A percentile compares a stretch with the other conserved stretches of the same genome.
These are phyloP conservation scores for Pelargonium citronellum DNA, from an alignment of 441 rosid species.

Conservation along the genomic window DNA sequence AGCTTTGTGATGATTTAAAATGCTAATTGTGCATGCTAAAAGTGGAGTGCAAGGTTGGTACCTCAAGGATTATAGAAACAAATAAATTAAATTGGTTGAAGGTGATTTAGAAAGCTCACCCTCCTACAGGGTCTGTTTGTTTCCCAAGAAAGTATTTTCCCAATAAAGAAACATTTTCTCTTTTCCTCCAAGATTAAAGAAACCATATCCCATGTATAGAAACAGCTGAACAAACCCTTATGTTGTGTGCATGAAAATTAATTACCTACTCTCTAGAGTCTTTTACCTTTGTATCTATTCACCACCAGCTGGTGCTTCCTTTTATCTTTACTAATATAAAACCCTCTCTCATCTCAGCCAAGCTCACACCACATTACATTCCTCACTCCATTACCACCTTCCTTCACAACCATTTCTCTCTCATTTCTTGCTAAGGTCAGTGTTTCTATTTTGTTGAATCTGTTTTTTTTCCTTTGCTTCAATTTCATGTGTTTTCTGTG, in stretches of 20 bases:
- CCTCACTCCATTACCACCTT: not conserved
- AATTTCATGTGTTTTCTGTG: conserved; percentile 11
- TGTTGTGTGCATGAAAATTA: not conserved
- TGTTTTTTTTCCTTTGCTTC: conserved; percentile 15
- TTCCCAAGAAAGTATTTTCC: conserved; percentile 18
- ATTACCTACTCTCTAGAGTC: not conserved
- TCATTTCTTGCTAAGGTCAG: conserved; percentile 52
- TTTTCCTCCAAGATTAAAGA: conserved; percentile 4
- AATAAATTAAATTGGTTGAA: conserved; percentile 19
- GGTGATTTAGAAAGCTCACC: conserved; percentile 45
- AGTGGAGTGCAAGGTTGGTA: conserved; percentile 31
- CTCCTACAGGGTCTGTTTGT: conserved; percentile 14
- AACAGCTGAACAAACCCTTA: conserved; percentile 1
- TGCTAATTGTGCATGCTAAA: not conserved
- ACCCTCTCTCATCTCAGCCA: conserved; percentile 16
- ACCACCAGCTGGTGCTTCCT: conserved; percentile 32
- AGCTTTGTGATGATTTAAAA: too few species aligned
- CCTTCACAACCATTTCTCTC: conserved; percentile 26
- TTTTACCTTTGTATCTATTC: conserved; percentile 4
- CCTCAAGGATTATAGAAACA: conserved; percentile 10
- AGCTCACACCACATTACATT: conserved; percentile 20
- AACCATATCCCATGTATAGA: not conserved
- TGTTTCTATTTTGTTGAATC: conserved; percentile 19
- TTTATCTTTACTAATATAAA: not conserved
- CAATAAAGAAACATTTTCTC: conserved; percentile 11